Evolutionary conservation across 768 basidiomycete genomes (phyloP).

Genomic region (Nidularia sp.): DNA sequence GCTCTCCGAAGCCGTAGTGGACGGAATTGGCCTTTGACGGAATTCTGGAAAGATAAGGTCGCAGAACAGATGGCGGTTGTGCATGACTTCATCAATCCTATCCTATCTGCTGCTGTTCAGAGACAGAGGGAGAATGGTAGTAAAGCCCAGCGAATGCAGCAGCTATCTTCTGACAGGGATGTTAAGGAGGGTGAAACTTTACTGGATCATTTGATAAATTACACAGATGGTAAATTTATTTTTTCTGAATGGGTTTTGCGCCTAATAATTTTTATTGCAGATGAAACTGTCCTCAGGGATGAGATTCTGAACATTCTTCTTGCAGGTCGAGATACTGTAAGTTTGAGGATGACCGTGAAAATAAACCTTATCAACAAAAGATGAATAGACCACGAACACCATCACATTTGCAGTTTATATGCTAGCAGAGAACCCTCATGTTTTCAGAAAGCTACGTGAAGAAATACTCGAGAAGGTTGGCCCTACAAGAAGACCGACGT

Average conservation of each 20-base stretch:
- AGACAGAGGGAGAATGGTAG: conserved; percentile 21
- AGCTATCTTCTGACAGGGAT: conserved; percentile 21
- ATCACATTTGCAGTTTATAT: conserved; percentile 54
- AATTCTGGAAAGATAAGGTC: conserved; percentile 48
- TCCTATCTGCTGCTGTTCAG: conserved; percentile 42
- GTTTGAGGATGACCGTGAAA: not conserved
- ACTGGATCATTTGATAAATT: conserved; percentile 49
- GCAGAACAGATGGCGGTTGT: conserved; percentile 41
- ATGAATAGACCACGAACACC: conserved; percentile 37
- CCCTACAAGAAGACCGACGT: conserved; percentile 37
- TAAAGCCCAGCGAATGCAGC: conserved; percentile 1
- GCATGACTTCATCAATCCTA: conserved; percentile 47
- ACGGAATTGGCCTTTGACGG: conserved; percentile 43
- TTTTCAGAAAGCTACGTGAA: conserved; percentile 39
- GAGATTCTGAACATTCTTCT: conserved; percentile 19
- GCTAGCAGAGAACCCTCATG: conserved; percentile 47
- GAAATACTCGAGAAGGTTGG: conserved; percentile 49
- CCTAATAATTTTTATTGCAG: conserved; percentile 13
- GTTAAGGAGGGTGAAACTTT: conserved; percentile 41
- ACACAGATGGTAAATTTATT: conserved; percentile 40
- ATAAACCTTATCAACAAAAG: not conserved
- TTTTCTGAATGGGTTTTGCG: not conserved
- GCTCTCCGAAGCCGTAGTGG: conserved; percentile 36
- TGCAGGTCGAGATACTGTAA: conserved; percentile 41
- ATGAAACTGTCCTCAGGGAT: conserved; percentile 35